Base-by-base conservation (phyloP, 768 basidiomycete genomes). In the Panellus pusillus region DNA sequence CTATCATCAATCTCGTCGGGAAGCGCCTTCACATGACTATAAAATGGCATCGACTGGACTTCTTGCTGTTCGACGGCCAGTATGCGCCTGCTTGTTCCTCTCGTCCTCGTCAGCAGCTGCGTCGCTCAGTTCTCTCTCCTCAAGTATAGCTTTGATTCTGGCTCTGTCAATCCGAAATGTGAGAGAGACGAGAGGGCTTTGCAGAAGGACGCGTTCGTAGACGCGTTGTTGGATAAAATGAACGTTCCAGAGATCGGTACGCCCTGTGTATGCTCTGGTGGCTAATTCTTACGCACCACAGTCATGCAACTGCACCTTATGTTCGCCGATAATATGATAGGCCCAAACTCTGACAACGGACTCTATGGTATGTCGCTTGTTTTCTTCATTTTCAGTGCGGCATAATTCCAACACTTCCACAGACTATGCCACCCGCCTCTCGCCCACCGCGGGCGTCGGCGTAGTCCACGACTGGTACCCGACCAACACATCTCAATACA, bases 391-490 rank as follows among this genome's bases (percentile, higher is more conserved):
- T n/a, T n/a, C n/a, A 41, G 2, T 40, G 14, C 9, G 9, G 3
- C 17, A 6, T 44, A 13, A 5, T 37, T 13, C 37, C 18, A n/a
- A 9, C n/a, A 27, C 39, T 18, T 19, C 3, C 2, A 15, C 41
- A 60, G 58, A 61, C 20, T 37, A 13, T 6, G 59, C 59, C 17
- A 56, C 56, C 55, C n/a, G 37, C 5, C 29, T 54, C 9, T 50
- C 50, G 12, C 59, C 59, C 5, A 29, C 32, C 8, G 54, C 59
- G 1, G 51, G 59, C 3, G 42, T 61, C 2, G 59, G 59, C 14
- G 51, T 61, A 29, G 54, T 61, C 27, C 29, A 39, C 28, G 58
- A 60, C 51, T 60, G 58, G 59, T 64, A 64, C 54, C 63, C 63
- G 1, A 62, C 63, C 3, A 58, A 60, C 39, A 19, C 40, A 1